Percentiles rank a stretch among this genome's conserved stretches.
phyloP scores from a whole-genome alignment of 148 eudicot species.

The Simmondsia chinensis region DNA sequence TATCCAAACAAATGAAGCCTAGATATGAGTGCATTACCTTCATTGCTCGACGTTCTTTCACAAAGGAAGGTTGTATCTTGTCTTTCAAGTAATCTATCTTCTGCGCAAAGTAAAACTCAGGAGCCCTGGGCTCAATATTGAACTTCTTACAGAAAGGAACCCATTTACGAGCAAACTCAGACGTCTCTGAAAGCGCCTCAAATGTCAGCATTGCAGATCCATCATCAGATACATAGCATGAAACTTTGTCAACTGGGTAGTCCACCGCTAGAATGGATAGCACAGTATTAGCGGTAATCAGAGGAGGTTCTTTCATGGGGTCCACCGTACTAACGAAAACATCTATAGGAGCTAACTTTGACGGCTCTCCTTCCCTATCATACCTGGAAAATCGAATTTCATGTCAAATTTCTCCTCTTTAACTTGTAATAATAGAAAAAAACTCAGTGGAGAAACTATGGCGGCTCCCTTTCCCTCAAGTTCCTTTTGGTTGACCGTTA shows the following conservation, averaged over 20 bases:
- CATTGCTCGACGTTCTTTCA: constrained; percentile 94
- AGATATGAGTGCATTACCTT: too few species aligned
- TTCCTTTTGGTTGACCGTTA: too few species aligned
- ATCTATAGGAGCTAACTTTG: constrained; percentile 85
- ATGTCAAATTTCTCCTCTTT: background rate
- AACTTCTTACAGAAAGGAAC: constrained; percentile 96
- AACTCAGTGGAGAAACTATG: constrained; percentile 3
- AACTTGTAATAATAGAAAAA: background rate
- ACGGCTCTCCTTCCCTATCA: constrained; percentile 96
- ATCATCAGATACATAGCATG: constrained; percentile 95
- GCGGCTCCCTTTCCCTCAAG: too few species aligned
- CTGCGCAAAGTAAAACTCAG: constrained; percentile 88
- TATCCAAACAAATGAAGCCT: too few species aligned
- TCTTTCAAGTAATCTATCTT: constrained; percentile 94
- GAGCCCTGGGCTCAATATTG: constrained; percentile 91
- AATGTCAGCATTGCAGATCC: constrained; percentile 95
- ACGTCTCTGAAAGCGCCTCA: constrained; percentile 86
- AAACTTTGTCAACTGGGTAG: constrained; percentile 95
- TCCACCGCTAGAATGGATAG: constrained; percentile 92
- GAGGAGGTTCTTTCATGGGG: constrained; percentile 94
- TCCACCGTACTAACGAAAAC: constrained; percentile 98
- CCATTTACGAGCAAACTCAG: constrained; percentile 95
- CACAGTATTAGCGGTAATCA: constrained; percentile 94
- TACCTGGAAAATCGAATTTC: constrained; percentile 33
- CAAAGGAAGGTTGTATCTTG: constrained; percentile 95